A percentile compares a stretch with the other conserved stretches of the same genome.
phyloP scores from a whole-genome alignment of 2,329 filamentous ascomycete species.

The Biscogniauxia mediterranea region DNA sequence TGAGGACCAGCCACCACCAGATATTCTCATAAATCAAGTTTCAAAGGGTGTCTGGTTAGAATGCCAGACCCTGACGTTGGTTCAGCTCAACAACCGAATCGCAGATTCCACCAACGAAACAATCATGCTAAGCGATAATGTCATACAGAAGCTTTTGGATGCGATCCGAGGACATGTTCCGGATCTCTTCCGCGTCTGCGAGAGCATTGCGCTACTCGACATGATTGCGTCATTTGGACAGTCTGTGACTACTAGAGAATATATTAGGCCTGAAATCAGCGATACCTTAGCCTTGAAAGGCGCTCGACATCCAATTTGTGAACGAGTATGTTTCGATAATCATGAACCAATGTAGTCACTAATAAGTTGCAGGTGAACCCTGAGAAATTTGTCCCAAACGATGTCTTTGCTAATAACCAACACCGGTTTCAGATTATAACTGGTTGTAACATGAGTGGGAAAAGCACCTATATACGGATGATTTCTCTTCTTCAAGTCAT shows the following conservation, averaged over 20 bases:
- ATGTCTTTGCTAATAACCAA: conserved; percentile 79
- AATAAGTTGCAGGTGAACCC: conserved; percentile 50
- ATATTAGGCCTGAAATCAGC: conserved; percentile 65
- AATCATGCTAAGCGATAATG: conserved; percentile 75
- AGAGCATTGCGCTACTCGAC: conserved; percentile 82
- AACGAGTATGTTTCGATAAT: conserved; percentile 49
- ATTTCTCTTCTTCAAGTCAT: conserved; percentile 84
- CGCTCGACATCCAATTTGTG: conserved; percentile 75
- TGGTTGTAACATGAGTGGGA: conserved; percentile 97
- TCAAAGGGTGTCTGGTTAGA: conserved; percentile 74
- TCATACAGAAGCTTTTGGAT: conserved; percentile 69
- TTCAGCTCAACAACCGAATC: conserved; percentile 78
- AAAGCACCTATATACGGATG: conserved; percentile 90
- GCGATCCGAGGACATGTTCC: conserved; percentile 71
- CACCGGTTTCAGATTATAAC: conserved; percentile 90
- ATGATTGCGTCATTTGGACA: conserved; percentile 80
- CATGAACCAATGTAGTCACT: conserved; percentile 1
- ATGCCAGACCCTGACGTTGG: conserved; percentile 80
- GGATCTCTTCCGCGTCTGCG: conserved; percentile 77
- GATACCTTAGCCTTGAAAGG: conserved; percentile 69
- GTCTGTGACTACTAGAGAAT: conserved; percentile 60
- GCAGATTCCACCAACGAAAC: conserved; percentile 81
- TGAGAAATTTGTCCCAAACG: conserved; percentile 78
- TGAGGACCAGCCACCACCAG: conserved; percentile 58
- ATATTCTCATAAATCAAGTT: conserved; percentile 74